Conservation (phyloP, 2,329 filamentous ascomycete species). For the Pyricularia sp. region DNA sequence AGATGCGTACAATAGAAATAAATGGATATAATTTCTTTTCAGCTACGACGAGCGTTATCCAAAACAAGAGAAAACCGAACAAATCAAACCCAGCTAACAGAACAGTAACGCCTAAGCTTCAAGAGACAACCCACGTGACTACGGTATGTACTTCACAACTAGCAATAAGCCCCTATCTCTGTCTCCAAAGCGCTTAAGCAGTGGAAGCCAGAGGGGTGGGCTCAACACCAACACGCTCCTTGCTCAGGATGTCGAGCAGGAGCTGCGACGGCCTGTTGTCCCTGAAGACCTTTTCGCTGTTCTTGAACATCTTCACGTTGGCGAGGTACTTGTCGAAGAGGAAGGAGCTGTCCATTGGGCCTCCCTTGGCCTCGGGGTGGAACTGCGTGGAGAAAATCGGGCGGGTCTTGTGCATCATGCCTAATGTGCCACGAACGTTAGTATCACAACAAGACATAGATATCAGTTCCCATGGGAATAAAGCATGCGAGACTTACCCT, state of each 20-base stretch:
- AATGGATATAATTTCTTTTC: background rate
- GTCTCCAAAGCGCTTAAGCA: conserved; percentile 22
- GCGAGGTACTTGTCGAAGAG: conserved; percentile 95
- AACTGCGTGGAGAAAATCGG: conserved; percentile 99
- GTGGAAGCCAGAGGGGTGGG: conserved; percentile 48
- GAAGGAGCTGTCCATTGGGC: conserved; percentile 90
- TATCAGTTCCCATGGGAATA: background rate
- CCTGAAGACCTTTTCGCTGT: conserved; percentile 66
- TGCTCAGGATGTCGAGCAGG: conserved; percentile 82
- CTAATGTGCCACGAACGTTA: conserved; percentile 16
- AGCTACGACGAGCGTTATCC: background rate
- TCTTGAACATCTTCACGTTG: conserved; percentile 83
- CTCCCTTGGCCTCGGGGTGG: conserved; percentile 96
- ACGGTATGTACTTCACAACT: background rate
- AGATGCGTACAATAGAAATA: background rate
- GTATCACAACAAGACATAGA: background rate
- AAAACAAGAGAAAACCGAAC: background rate
- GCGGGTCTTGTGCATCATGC: conserved; percentile 89
- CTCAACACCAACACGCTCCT: conserved; percentile 88
- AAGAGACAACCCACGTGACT: background rate
- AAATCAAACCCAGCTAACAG: background rate
- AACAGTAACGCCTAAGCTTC: background rate
- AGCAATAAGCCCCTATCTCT: background rate
- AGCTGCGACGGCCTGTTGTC: conserved; percentile 83
- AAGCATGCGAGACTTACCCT: conserved; percentile 42